A percentile compares a stretch with the other conserved stretches of the same genome.
Evolutionary conservation across 1,284 basidiomycete species (phyloP).

Genomic region (Psilocybe mexicana): DNA sequence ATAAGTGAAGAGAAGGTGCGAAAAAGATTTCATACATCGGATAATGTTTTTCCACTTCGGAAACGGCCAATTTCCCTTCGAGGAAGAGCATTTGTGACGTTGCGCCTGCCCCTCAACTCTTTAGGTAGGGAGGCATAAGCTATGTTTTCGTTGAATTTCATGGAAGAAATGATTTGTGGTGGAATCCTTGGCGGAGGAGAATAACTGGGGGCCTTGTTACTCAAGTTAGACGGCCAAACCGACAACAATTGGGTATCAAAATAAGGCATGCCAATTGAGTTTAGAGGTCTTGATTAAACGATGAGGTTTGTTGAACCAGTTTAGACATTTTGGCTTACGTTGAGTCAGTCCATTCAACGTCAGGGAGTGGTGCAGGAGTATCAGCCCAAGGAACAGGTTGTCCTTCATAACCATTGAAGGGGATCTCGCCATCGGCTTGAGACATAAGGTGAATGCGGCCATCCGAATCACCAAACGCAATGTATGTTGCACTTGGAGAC

Average conservation of each 20-base stretch:
- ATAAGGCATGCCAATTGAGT: conserved; percentile 87
- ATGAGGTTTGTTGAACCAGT: conserved; percentile 4
- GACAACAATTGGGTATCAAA: conserved; percentile 83
- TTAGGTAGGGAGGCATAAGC: conserved; percentile 86
- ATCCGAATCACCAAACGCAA: conserved; percentile 91
- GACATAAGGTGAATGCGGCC: conserved; percentile 87
- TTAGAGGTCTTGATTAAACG: conserved; percentile 68
- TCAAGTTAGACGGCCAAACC: conserved; percentile 66
- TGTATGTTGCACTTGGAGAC: conserved; percentile 85
- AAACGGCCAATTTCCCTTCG: conserved; percentile 69
- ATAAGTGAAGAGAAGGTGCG: conserved; percentile 14
- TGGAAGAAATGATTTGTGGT: conserved; percentile 68
- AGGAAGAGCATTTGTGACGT: conserved; percentile 58
- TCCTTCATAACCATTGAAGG: conserved; percentile 88
- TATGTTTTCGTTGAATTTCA: conserved; percentile 88
- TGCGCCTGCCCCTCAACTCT: conserved; percentile 82
- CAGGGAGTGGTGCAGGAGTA: conserved; percentile 63
- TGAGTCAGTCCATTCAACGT: conserved; percentile 79
- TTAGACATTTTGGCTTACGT: conserved; percentile 54
- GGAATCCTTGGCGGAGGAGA: conserved; percentile 81
- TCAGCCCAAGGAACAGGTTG: conserved; percentile 87
- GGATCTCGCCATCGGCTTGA: conserved; percentile 67
- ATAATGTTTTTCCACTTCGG: conserved; percentile 73
- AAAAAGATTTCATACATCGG: conserved; percentile 22
- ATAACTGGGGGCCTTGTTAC: conserved; percentile 45